Evolutionary conservation across 176 grass and related monocot species (phyloP).

Genomic region (Aegilops speltoides): DNA sequence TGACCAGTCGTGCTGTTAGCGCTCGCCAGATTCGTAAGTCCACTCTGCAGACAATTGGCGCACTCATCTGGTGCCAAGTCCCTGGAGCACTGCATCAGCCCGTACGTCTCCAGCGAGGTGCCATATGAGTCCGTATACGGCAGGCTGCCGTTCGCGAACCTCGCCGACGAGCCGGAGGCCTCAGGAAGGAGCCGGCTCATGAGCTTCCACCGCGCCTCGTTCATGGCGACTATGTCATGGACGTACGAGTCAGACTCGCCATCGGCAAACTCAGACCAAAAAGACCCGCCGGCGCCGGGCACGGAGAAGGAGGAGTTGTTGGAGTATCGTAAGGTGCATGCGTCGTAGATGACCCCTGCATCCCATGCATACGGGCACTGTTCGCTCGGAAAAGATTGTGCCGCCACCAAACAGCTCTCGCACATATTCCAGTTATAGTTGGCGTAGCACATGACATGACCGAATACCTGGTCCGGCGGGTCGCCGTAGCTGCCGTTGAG

Average conservation of each 20-base stretch:
- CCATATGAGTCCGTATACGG: too few relatives aligned
- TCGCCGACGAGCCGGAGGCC: background rate
- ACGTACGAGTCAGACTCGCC: background rate
- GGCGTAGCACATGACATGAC: too few relatives aligned
- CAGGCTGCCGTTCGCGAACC: too few relatives aligned
- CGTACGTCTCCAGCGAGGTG: background rate
- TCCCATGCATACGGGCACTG: background rate
- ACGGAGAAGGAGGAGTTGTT: background rate
- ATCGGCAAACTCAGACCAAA: too few relatives aligned
- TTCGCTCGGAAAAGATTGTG: background rate
- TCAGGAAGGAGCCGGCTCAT: background rate
- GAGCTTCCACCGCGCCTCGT: background rate
- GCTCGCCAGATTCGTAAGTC: background rate
- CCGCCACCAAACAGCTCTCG: too few relatives aligned
- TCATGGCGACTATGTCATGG: background rate
- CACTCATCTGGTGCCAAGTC: background rate
- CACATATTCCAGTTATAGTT: background rate
- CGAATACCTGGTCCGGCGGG: too few relatives aligned
- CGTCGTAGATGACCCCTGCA: background rate
- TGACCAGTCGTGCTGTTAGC: background rate
- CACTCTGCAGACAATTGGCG: background rate
- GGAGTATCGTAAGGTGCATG: background rate
- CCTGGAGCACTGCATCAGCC: background rate
- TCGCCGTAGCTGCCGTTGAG: too few relatives aligned
- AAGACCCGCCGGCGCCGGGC: background rate